Percentiles rank a stretch among this genome's conserved stretches.
Conservation (phyloP, 257 asterid genomes). For the Przewalskia tangutica region DNA sequence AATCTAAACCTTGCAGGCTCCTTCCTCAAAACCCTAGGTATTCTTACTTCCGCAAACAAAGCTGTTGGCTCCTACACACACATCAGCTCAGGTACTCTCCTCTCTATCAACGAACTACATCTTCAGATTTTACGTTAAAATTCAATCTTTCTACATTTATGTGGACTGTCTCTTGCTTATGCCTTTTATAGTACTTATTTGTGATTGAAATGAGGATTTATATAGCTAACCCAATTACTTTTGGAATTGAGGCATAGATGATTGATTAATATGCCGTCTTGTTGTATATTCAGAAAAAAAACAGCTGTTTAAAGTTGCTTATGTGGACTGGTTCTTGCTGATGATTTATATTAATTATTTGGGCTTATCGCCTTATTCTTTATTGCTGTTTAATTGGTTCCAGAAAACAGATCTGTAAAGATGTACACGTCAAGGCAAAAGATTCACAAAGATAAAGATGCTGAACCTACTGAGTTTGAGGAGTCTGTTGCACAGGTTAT, state of each 20-base stretch:
- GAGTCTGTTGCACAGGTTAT: slow-evolving; percentile 18
- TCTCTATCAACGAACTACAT: not conserved
- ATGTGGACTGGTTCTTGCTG: not conserved
- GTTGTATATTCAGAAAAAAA: not conserved
- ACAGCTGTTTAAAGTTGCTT: not conserved
- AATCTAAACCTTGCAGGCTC: not conserved
- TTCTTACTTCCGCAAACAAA: not conserved
- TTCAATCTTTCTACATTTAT: not conserved
- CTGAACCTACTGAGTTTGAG: slow-evolving; percentile 17
- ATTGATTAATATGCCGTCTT: no score
- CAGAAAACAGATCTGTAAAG: slow-evolving; percentile 5
- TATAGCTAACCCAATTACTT: no score
- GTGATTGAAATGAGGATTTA: no score
- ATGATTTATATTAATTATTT: not conserved
- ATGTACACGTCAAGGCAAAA: slow-evolving; percentile 11
- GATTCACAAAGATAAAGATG: slow-evolving; percentile 17
- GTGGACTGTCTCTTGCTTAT: not conserved
- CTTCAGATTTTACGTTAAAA: not conserved
- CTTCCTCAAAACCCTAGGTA: not conserved
- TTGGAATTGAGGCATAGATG: no score
- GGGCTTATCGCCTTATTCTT: not conserved
- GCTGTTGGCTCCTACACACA: not conserved
- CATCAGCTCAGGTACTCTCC: not conserved
- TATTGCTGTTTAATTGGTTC: not conserved
- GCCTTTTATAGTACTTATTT: not conserved